These are phyloP conservation scores for Capsicum pubescens DNA, from an alignment of 257 asterid species.

Conservation along the genomic window DNA sequence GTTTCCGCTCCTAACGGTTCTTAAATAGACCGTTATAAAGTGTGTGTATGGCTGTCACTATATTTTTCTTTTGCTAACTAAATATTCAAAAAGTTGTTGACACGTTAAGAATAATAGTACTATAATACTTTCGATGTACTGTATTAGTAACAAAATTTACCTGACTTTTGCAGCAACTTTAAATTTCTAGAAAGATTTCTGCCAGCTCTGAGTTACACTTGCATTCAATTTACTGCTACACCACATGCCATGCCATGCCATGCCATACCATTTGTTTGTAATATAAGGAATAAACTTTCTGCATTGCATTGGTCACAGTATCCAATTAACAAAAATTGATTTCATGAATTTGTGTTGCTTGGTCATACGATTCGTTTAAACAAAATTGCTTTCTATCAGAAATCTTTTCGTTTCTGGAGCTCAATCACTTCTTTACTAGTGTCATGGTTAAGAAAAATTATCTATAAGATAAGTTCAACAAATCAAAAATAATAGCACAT, in stretches of 20 bases:
- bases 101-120: background rate
- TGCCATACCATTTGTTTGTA: background rate
- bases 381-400: background rate
- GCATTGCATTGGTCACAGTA: background rate
- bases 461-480: background rate
- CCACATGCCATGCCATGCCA: background rate
- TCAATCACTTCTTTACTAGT: background rate
- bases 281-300: background rate
- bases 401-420: background rate
- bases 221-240: background rate
- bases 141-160: background rate
- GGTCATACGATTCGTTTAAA: too few species aligned
- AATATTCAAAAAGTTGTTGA: slow-evolving; percentile 6
- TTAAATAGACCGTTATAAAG: slow-evolving; percentile 21
- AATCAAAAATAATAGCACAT: background rate
- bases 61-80: background rate
- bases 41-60: background rate
- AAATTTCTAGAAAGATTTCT: slow-evolving; percentile 26
- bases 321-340: background rate
- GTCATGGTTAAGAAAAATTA: background rate
- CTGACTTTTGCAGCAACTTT: slow-evolving; percentile 18
- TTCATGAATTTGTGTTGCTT: too few species aligned
- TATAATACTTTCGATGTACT: background rate
- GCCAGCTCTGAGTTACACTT: slow-evolving; percentile 11
- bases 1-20: slow-evolving; percentile 22